These are phyloP conservation scores for Ramaria rubella DNA, from an alignment of 768 basidiomycete genomes.

Conservation along the genomic window DNA sequence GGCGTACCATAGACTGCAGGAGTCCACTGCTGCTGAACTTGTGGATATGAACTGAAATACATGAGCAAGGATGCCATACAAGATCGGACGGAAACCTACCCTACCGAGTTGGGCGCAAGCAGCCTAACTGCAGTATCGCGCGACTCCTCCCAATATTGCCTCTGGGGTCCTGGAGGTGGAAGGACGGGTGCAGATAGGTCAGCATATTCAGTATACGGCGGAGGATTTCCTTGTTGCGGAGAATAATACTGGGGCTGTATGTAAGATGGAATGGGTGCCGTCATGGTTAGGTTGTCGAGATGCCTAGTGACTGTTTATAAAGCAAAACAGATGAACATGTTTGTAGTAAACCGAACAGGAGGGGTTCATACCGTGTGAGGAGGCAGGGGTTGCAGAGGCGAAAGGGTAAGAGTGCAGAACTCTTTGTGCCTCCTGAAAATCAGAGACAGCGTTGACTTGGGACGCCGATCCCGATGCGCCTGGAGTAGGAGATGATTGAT, in stretches of 20 bases:
- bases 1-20: conserved; percentile 44
- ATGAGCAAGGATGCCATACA: conserved; percentile 26
- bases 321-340: not conserved
- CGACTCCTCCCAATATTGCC: conserved; percentile 58
- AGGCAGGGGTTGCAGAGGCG: conserved; percentile 64
- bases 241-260: conserved; percentile 49
- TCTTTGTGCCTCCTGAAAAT: conserved; percentile 56
- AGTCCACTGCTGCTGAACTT: conserved; percentile 34
- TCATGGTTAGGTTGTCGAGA: conserved; percentile 50
- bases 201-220: conserved; percentile 65
- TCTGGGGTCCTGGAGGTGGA: conserved; percentile 32
- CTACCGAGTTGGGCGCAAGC: conserved; percentile 25
- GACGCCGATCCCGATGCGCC: not conserved
- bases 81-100: conserved; percentile 24
- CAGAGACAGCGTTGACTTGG: not conserved
- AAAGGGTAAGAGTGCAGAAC: conserved; percentile 64
- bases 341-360: not conserved
- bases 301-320: conserved; percentile 53
- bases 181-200: conserved; percentile 46
- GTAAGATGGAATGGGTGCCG: conserved; percentile 56
- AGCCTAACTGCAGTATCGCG: conserved; percentile 56
- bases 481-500: not conserved
- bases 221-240: conserved; percentile 33
- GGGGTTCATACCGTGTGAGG: conserved; percentile 53
- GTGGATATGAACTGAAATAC: conserved; percentile 25